Conservation (phyloP, 176 grass and related monocot species). For the Phoenix roebelenii region DNA sequence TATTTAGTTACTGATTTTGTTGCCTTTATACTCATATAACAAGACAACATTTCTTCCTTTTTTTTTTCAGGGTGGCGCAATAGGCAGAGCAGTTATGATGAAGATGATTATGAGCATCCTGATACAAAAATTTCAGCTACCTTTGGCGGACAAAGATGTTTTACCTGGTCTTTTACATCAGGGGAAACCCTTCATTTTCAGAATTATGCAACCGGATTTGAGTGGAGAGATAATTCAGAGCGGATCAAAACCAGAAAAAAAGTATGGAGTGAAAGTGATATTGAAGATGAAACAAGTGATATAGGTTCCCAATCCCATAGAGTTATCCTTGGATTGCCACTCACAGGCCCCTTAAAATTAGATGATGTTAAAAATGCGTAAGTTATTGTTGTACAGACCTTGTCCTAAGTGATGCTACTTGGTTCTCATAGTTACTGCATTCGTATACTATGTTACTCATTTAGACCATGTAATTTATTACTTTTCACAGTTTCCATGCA, state of each 20-base stretch:
- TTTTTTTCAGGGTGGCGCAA: slow-evolving; percentile 25
- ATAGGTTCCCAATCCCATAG: slow-evolving; percentile 36
- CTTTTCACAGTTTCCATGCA: slow-evolving; percentile 39
- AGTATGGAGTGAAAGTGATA: slow-evolving; percentile 71
- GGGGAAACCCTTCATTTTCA: slow-evolving; percentile 29
- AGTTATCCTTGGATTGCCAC: slow-evolving; percentile 60
- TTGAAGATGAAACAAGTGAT: slow-evolving; percentile 28
- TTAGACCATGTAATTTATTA: no score
- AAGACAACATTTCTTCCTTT: background rate
- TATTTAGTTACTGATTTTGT: background rate
- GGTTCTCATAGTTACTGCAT: no score
- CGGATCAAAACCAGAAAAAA: slow-evolving; percentile 36
- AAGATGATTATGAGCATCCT: slow-evolving; percentile 15
- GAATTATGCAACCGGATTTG: background rate
- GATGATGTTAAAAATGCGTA: slow-evolving; percentile 78
- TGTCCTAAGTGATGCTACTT: no score
- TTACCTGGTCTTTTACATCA: slow-evolving; percentile 49
- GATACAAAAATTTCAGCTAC: slow-evolving; percentile 16
- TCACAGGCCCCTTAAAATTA: slow-evolving; percentile 42
- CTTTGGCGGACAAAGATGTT: slow-evolving; percentile 40
- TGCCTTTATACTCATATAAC: slow-evolving; percentile 8
- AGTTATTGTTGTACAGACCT: slow-evolving; percentile 11
- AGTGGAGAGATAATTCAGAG: slow-evolving; percentile 45
- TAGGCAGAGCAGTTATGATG: slow-evolving; percentile 30
- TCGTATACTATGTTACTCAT: no score